phyloP scores from a whole-genome alignment of 2,329 filamentous ascomycete species.

The Claviceps sp. region DNA sequence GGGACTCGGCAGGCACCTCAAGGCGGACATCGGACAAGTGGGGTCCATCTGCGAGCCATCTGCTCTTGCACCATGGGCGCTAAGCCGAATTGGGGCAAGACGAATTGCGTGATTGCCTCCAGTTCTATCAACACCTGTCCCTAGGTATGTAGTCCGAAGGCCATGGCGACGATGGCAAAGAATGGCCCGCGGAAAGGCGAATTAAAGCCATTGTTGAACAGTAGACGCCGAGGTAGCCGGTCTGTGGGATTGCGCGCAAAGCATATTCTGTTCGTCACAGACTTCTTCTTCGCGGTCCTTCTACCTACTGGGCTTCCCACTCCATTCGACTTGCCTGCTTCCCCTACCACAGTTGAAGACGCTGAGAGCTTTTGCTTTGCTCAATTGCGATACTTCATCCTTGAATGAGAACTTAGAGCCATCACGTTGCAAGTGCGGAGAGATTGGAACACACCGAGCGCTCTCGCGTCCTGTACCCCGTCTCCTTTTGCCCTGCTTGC shows the following conservation, averaged over 20 bases:
- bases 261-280: not conserved
- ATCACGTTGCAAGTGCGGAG: not conserved
- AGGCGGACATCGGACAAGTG: constrained; percentile 6
- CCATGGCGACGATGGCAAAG: constrained; percentile 1
- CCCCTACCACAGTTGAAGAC: not conserved
- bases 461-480: not conserved
- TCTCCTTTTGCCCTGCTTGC: not conserved
- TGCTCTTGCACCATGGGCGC: constrained; percentile 15
- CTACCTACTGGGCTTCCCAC: not conserved
- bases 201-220: not conserved
- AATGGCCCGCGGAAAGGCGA: not conserved
- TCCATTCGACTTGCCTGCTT: not conserved
- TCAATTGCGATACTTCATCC: not conserved
- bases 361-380: not conserved
- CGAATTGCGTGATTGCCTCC: constrained; percentile 27
- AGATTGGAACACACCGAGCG: not conserved
- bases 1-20: constrained; percentile 1
- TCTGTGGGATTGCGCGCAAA: not conserved
- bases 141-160: not conserved
- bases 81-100: constrained; percentile 19
- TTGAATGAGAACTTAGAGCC: not conserved
- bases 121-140: constrained; percentile 23
- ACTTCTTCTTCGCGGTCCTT: not conserved
- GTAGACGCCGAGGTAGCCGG: not conserved
- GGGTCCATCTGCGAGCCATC: constrained; percentile 7